These are phyloP conservation scores for Penicillium malachiteum DNA, from an alignment of 495 filamentous ascomycete genomes.

Conservation along the genomic window DNA sequence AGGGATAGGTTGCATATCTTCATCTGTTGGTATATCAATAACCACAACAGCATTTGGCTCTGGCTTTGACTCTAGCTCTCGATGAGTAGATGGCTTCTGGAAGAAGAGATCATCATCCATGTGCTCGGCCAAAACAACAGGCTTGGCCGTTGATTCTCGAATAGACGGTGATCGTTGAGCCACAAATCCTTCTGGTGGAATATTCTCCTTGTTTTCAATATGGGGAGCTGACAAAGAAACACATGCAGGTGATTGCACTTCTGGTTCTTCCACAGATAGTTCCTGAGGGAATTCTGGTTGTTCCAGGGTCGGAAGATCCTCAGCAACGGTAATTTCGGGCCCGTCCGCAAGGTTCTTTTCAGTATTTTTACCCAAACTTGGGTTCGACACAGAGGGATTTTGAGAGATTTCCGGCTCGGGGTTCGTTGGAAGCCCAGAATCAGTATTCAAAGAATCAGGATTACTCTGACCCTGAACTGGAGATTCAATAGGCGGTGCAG, in stretches of 20 bases:
- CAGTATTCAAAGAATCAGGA: background rate
- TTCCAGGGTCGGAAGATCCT: constrained; percentile 19
- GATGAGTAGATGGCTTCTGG: background rate
- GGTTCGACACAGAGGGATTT: background rate
- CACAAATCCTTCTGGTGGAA: constrained; percentile 13
- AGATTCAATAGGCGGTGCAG: background rate
- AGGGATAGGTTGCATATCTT: background rate
- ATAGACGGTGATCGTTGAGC: constrained; percentile 1
- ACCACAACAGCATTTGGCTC: background rate
- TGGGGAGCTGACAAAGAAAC: constrained; percentile 8
- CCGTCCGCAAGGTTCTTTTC: background rate
- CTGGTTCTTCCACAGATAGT: background rate
- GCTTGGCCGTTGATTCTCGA: constrained; percentile 1
- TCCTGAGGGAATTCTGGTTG: constrained; percentile 6
- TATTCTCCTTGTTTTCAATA: constrained; percentile 24
- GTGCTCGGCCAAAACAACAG: constrained; percentile 11
- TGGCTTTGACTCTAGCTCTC: background rate
- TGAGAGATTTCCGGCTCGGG: constrained; percentile 6
- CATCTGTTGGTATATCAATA: background rate
- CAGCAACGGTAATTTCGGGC: constrained; percentile 1
- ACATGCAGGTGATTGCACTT: constrained; percentile 3
- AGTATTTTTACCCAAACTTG: background rate
- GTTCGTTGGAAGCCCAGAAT: background rate
- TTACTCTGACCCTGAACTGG: background rate
- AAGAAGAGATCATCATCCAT: constrained; percentile 6